phyloP scores from a whole-genome alignment of 306 rosid species.

The Hylodesmum podocarpum region DNA sequence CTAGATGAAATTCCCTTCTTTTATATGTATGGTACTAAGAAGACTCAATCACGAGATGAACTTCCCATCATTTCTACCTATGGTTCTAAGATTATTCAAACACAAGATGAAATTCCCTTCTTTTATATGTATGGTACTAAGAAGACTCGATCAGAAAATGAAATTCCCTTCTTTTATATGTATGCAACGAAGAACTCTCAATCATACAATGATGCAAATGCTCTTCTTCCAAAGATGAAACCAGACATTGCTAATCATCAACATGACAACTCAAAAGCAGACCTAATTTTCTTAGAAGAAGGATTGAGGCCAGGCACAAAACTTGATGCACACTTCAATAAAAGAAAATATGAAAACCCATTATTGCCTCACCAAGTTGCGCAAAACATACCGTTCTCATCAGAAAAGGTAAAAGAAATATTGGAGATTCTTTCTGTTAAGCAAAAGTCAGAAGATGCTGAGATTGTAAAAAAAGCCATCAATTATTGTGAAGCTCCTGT shows the following conservation, averaged over 20 bases:
- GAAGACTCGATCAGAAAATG: no score
- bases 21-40: no score
- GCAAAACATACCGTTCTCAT: neutral
- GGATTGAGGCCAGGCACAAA: neutral
- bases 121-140: no score
- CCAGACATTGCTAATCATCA: neutral
- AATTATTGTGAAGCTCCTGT: neutral
- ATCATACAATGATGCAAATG: neutral
- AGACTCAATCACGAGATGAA: no score
- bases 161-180: no score
- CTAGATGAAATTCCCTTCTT: no score
- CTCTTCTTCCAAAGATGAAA: neutral
- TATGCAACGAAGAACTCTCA: neutral
- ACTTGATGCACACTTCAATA: neutral
- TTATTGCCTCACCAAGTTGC: neutral
- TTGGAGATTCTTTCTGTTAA: neutral
- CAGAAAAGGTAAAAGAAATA: neutral
- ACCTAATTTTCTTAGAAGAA: neutral
- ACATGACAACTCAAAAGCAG: neutral
- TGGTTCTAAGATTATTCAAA: no score
- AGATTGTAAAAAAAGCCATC: neutral
- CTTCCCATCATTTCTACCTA: no score
- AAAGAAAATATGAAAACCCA: neutral
- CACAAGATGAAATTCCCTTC: no score
- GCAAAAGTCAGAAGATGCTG: neutral